These are phyloP conservation scores for Trematosphaeria pertusa DNA, from an alignment of 2,329 filamentous ascomycete species.

Conservation along the genomic window DNA sequence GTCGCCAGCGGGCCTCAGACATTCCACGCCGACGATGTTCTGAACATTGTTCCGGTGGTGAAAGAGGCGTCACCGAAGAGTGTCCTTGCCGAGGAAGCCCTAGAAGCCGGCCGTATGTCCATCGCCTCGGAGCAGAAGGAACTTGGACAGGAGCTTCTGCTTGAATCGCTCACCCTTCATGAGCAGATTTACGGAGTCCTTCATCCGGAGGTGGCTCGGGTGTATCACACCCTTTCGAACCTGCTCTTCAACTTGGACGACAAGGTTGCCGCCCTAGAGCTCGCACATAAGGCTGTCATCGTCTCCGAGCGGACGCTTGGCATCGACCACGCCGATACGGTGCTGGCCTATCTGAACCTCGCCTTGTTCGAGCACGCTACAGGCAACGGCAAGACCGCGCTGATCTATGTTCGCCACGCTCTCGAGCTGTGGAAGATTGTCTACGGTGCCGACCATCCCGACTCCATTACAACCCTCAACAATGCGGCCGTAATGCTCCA, in stretches of 20 bases:
- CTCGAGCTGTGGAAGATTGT: slow-evolving; percentile 97
- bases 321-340: slow-evolving; percentile 90
- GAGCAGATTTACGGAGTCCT: slow-evolving; percentile 99
- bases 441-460: slow-evolving; percentile 90
- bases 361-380: slow-evolving; percentile 92
- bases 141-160: slow-evolving; percentile 89
- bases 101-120: slow-evolving; percentile 96
- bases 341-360: slow-evolving; percentile 94
- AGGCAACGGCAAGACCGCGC: slow-evolving; percentile 86
- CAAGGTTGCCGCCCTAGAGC: slow-evolving; percentile 92
- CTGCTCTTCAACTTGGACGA: slow-evolving; percentile 98
- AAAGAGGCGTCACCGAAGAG: slow-evolving; percentile 95
- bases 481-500: slow-evolving; percentile 99
- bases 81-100: slow-evolving; percentile 88
- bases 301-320: slow-evolving; percentile 94
- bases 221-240: slow-evolving; percentile 95
- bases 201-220: slow-evolving; percentile 92
- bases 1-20: slow-evolving; percentile 61
- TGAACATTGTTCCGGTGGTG: slow-evolving; percentile 92
- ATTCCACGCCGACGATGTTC: slow-evolving; percentile 83
- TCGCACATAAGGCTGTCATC: slow-evolving; percentile 95
- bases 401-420: slow-evolving; percentile 89
- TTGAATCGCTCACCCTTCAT: slow-evolving; percentile 95
- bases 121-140: slow-evolving; percentile 94
- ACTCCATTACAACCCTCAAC: slow-evolving; percentile 98